Conservation (phyloP, 2,329 filamentous ascomycete species). For the Diaporthe ampelina region DNA sequence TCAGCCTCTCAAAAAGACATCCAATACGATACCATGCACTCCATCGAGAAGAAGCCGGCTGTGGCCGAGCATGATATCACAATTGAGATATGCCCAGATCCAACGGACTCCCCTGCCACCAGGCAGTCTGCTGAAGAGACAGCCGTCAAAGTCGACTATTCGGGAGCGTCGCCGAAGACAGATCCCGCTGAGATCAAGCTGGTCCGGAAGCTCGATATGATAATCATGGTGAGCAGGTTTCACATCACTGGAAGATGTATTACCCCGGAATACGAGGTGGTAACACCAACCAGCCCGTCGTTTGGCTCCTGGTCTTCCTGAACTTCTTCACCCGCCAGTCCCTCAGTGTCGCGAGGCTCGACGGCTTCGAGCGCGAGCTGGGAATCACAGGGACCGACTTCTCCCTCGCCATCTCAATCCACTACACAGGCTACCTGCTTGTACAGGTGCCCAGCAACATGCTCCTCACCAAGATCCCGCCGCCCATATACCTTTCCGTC, state of each 20-base stretch:
- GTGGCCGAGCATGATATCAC: constrained; percentile 1
- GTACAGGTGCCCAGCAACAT: constrained; percentile 63
- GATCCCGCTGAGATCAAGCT: constrained; percentile 32
- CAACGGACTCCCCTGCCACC: neutral
- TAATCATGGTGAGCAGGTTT: constrained; percentile 10
- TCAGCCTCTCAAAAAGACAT: neutral
- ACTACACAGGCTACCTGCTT: constrained; percentile 54
- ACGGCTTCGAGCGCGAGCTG: constrained; percentile 21
- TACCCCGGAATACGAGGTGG: neutral
- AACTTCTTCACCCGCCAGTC: constrained; percentile 28
- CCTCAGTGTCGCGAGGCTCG: constrained; percentile 24
- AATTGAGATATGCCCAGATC: neutral
- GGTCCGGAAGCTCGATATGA: constrained; percentile 28
- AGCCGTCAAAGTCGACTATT: constrained; percentile 11
- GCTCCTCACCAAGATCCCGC: constrained; percentile 53
- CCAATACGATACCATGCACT: neutral
- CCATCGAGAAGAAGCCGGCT: neutral
- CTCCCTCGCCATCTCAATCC: constrained; percentile 18
- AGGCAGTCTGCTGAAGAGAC: neutral
- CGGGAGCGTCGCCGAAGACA: constrained; percentile 20
- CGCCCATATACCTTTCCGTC: constrained; percentile 41
- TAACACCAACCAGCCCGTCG: constrained; percentile 16
- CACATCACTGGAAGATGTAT: too few relatives aligned
- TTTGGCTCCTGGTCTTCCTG: constrained; percentile 33
- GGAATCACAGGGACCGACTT: constrained; percentile 19